These are phyloP conservation scores for Strigomonas culicis DNA, from an alignment of 208 protist genomes.

Conservation along the genomic window DNA sequence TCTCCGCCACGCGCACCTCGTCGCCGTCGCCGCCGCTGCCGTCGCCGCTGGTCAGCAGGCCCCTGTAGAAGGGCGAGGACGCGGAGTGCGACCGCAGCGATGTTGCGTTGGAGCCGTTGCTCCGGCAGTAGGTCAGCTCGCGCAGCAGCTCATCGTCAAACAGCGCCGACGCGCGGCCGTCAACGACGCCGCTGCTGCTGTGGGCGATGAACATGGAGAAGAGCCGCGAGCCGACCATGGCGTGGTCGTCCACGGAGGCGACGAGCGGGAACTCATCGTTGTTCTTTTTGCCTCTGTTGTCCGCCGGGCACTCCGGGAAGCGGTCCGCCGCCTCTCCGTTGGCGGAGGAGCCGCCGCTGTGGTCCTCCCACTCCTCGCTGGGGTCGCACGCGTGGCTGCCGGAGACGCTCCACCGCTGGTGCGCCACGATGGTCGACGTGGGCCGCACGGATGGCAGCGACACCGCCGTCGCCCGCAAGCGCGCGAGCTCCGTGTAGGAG, in stretches of 20 bases:
- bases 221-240: background rate
- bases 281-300: constrained; percentile 4
- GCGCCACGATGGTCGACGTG: constrained; percentile 8
- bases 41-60: constrained; percentile 48
- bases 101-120: constrained; percentile 13
- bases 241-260: constrained; percentile 1
- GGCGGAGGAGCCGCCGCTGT: background rate
- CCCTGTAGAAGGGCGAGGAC: constrained; percentile 37
- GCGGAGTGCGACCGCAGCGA: constrained; percentile 19
- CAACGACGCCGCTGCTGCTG: constrained; percentile 24
- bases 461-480: background rate
- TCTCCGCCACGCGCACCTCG: constrained; percentile 14
- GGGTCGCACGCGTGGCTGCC: background rate
- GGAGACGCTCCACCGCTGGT: background rate
- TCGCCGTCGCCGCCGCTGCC: constrained; percentile 16
- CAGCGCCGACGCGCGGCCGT: constrained; percentile 16
- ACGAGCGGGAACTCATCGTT: constrained; percentile 11
- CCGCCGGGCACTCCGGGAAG: background rate
- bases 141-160: constrained; percentile 31
- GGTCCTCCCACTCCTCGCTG: background rate
- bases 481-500: background rate
- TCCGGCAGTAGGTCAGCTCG: constrained; percentile 22
- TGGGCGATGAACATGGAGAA: constrained; percentile 22
- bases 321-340: background rate
- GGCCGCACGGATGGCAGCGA: too few species aligned